Percentiles rank a stretch among this genome's conserved stretches.
phyloP scores from a whole-genome alignment of 2,329 filamentous ascomycete species.

The Chrysosporium queenslandicum region DNA sequence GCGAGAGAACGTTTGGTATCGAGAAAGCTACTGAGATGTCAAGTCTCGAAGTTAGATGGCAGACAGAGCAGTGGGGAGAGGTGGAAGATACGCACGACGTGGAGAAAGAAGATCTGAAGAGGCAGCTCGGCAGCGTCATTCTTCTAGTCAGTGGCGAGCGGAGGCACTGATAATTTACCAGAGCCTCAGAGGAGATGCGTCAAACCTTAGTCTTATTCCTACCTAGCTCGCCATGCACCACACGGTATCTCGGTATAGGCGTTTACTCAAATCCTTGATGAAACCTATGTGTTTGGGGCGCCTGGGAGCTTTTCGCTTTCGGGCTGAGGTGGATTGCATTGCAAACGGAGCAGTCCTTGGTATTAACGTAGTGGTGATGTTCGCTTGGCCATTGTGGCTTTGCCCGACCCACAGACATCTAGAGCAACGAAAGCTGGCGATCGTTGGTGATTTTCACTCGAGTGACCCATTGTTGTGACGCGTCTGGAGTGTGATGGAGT shows the following conservation, averaged over 20 bases:
- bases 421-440: neutral
- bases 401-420: neutral
- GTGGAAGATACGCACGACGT: constrained; percentile 98
- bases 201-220: too few relatives aligned
- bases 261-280: too few relatives aligned
- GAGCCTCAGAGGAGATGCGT: too few relatives aligned
- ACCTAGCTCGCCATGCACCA: too few relatives aligned
- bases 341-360: neutral
- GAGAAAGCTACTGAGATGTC: constrained; percentile 70
- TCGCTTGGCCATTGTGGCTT: neutral
- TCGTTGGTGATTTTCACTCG: neutral
- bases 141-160: constrained; percentile 60
- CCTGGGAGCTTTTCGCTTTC: neutral
- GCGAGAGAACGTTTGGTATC: constrained; percentile 54
- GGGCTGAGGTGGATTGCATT: too few relatives aligned
- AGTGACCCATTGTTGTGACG: too few relatives aligned
- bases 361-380: neutral
- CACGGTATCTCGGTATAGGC: too few relatives aligned
- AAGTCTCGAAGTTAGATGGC: constrained; percentile 79
- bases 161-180: constrained; percentile 16
- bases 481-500: too few relatives aligned
- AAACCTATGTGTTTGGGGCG: neutral
- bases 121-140: constrained; percentile 80
- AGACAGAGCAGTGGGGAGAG: constrained; percentile 86
- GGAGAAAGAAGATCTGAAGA: constrained; percentile 74